These are phyloP conservation scores for Carex kokanica DNA, from an alignment of 176 grass and related monocot species.

Conservation along the genomic window DNA sequence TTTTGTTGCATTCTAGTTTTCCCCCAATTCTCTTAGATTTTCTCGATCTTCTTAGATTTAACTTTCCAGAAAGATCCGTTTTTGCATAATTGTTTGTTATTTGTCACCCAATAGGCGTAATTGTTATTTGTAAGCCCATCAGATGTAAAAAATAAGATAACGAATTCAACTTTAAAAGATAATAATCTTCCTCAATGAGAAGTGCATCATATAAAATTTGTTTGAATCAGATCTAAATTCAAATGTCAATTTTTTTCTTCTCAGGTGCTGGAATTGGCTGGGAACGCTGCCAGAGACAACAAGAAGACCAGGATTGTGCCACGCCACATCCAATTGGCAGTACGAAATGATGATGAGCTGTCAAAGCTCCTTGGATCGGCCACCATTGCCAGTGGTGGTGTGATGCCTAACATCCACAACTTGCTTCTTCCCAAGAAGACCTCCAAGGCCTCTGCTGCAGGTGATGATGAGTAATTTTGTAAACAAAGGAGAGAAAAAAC, in stretches of 20 bases:
- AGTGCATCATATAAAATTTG: not conserved
- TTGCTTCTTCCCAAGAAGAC: slow-evolving; percentile 93
- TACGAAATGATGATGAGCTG: slow-evolving; percentile 94
- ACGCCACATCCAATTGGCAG: slow-evolving; percentile 94
- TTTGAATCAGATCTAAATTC: not conserved
- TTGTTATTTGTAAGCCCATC: not conserved
- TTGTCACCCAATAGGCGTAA: not conserved
- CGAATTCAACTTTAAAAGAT: not conserved
- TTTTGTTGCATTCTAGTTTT: not conserved
- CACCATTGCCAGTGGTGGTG: slow-evolving; percentile 91
- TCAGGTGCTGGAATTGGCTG: slow-evolving; percentile 89
- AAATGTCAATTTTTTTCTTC: not conserved
- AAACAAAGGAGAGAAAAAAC: not conserved
- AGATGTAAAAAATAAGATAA: rapidly evolving
- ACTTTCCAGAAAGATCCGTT: not conserved
- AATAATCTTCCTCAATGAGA: not conserved
- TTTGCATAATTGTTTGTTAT: not conserved
- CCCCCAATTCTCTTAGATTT: not conserved
- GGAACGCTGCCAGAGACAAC: slow-evolving; percentile 93
- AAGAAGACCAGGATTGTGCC: slow-evolving; percentile 98
- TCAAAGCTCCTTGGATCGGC: slow-evolving; percentile 83
- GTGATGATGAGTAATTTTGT: slow-evolving; percentile 50
- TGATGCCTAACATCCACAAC: slow-evolving; percentile 99
- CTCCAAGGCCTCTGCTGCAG: slow-evolving; percentile 65
- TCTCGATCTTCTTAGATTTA: not conserved